A percentile compares a stretch with the other conserved stretches of the same genome.
phyloP scores from a whole-genome alignment of 495 filamentous ascomycete species.

The Hypomontagnella submonticulosa region DNA sequence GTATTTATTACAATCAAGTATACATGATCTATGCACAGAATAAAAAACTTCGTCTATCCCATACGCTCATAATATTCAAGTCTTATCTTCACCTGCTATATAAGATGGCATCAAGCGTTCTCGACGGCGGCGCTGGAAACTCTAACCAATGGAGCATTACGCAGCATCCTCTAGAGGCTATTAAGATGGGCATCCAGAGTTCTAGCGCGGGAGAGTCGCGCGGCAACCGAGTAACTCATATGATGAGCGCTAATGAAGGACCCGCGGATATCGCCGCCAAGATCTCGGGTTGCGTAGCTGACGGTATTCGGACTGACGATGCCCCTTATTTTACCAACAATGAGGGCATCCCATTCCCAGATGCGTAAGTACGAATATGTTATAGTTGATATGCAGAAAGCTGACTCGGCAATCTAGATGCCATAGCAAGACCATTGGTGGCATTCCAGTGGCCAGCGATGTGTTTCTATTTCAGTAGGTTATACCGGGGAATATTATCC shows the following conservation, averaged over 20 bases:
- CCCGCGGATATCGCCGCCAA: conserved; percentile 66
- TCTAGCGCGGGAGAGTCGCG: conserved; percentile 43
- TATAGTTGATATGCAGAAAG: not conserved
- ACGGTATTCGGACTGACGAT: conserved; percentile 63
- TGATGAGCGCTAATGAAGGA: conserved; percentile 64
- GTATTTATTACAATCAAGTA: too few relatives aligned
- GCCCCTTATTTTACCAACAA: conserved; percentile 69
- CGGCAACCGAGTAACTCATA: conserved; percentile 45
- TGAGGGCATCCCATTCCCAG: conserved; percentile 67
- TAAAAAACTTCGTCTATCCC: not conserved
- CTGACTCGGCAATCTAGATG: conserved; percentile 33
- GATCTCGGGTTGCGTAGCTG: conserved; percentile 58
- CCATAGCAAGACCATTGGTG: conserved; percentile 69
- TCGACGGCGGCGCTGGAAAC: conserved; percentile 22
- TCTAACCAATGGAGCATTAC: conserved; percentile 45
- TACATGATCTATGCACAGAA: too few relatives aligned
- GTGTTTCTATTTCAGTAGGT: conserved; percentile 60
- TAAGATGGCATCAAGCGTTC: conserved; percentile 26
- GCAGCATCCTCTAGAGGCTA: conserved; percentile 48
- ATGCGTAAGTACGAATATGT: conserved; percentile 45
- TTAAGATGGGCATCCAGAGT: conserved; percentile 43
- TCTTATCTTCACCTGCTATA: not conserved
- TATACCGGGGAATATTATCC: not conserved
- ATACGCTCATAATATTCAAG: too few relatives aligned
- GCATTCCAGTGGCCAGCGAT: conserved; percentile 67